Percentiles rank a stretch among this genome's conserved stretches.
phyloP scores from a whole-genome alignment of 2,329 filamentous ascomycete genomes.

The Fusarium sterilihyphosum region DNA sequence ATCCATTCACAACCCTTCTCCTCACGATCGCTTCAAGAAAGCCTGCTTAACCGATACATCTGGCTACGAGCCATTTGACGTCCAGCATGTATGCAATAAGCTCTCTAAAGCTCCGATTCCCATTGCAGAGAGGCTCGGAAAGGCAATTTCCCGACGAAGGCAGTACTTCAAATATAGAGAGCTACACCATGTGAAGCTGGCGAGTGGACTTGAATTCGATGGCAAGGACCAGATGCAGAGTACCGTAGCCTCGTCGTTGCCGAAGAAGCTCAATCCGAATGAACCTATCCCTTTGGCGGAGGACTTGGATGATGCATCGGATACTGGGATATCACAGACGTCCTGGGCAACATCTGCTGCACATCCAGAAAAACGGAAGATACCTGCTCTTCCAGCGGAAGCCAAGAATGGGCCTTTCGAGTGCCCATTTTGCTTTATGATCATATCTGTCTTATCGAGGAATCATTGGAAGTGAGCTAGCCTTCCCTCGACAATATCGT shows the following conservation, averaged over 20 bases:
- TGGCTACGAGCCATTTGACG: background rate
- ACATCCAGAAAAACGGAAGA: accelerated
- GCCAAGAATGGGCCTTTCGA: background rate
- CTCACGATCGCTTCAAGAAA: conserved; percentile 6
- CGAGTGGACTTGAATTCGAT: accelerated
- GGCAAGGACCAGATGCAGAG: background rate
- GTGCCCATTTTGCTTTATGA: conserved; percentile 7
- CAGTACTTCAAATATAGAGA: conserved; percentile 26
- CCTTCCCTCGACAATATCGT: accelerated
- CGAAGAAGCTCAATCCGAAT: accelerated
- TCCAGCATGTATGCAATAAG: background rate
- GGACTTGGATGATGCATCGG: accelerated
- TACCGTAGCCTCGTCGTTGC: background rate
- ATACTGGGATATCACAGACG: background rate
- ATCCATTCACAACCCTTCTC: conserved; percentile 8
- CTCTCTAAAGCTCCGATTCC: accelerated
- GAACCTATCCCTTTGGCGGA: accelerated
- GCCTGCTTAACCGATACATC: accelerated
- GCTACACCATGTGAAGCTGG: background rate
- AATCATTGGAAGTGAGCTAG: background rate
- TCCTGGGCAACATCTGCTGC: background rate
- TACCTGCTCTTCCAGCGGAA: background rate
- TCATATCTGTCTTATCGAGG: accelerated
- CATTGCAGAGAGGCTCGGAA: background rate
- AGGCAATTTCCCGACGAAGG: background rate